These are phyloP conservation scores for Apiotrichum gracile DNA, from an alignment of 1,284 basidiomycete genomes.

Conservation along the genomic window DNA sequence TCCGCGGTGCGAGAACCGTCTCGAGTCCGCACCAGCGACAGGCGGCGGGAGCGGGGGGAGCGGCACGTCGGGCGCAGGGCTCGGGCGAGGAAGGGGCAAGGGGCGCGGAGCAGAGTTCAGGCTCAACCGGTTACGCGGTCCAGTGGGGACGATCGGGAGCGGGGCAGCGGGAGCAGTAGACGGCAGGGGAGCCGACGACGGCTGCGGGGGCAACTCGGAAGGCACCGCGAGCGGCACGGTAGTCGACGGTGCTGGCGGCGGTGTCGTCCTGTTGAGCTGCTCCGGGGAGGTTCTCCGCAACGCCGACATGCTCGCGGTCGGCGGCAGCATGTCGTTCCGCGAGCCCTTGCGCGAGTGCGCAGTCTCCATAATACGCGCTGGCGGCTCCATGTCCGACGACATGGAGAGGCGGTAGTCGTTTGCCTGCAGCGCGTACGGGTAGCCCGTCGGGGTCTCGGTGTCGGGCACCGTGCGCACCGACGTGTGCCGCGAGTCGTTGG, in stretches of 20 bases:
- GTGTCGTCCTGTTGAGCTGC: not conserved
- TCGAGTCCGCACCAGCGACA: not conserved
- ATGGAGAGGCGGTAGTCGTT: too few species aligned
- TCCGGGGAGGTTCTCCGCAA: not conserved
- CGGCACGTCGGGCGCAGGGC: conserved; percentile 7
- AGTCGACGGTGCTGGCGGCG: not conserved
- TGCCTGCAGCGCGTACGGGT: too few species aligned
- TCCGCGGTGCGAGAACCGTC: not conserved
- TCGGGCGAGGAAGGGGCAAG: conserved; percentile 1
- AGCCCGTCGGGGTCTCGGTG: too few species aligned
- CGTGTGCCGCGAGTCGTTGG: not conserved
- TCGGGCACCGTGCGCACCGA: not conserved
- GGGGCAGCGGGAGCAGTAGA: too few species aligned
- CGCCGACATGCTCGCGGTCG: not conserved
- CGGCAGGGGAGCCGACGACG: not conserved
- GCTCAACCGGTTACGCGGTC: not conserved
- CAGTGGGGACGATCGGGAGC: not conserved
- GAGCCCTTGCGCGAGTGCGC: too few species aligned
- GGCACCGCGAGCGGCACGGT: not conserved
- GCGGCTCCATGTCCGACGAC: too few species aligned
- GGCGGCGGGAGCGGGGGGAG: not conserved
- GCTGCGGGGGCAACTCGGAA: not conserved
- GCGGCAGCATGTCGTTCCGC: not conserved
- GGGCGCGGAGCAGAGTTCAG: not conserved
- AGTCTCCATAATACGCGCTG: too few species aligned